A percentile compares a stretch with the other conserved stretches of the same genome.
Evolutionary conservation across 208 protist genomes (phyloP).

Genomic region (Trypanosoma vivax): DNA sequence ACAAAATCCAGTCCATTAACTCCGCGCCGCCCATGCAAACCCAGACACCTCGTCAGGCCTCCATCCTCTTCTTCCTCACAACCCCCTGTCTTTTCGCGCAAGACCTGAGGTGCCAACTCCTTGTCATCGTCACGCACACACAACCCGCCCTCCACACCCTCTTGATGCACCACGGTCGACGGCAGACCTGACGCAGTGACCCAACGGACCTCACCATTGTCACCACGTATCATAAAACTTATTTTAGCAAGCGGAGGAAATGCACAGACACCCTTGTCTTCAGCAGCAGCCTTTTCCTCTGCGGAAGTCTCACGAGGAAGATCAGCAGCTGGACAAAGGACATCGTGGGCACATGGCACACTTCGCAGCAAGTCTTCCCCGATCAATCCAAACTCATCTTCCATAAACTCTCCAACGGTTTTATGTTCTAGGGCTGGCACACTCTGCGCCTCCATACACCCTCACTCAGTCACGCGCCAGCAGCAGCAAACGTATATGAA

Average conservation of each 20-base stretch:
- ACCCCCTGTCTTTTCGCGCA: background rate
- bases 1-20: conserved; percentile 18
- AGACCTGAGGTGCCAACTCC: background rate
- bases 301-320: too few species aligned
- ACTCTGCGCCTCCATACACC: conserved; percentile 7
- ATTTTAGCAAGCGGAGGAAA: conserved; percentile 17
- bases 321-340: background rate
- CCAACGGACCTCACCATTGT: conserved; percentile 55
- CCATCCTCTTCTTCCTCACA: conserved; percentile 8
- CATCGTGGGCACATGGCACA: conserved; percentile 37
- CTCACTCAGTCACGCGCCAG: too few species aligned
- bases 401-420: background rate
- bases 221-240: conserved; percentile 58
- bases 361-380: conserved; percentile 40
- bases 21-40: conserved; percentile 1
- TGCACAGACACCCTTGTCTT: conserved; percentile 10
- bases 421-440: background rate
- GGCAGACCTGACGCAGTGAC: conserved; percentile 32
- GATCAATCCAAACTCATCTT: conserved; percentile 1
- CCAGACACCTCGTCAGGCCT: background rate
- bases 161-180: background rate
- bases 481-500: too few species aligned
- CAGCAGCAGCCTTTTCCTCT: background rate
- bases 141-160: background rate
- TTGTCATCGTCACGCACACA: background rate